These are phyloP conservation scores for Pseudevernia furfuracea DNA, from an alignment of 495 filamentous ascomycete species.

Conservation along the genomic window DNA sequence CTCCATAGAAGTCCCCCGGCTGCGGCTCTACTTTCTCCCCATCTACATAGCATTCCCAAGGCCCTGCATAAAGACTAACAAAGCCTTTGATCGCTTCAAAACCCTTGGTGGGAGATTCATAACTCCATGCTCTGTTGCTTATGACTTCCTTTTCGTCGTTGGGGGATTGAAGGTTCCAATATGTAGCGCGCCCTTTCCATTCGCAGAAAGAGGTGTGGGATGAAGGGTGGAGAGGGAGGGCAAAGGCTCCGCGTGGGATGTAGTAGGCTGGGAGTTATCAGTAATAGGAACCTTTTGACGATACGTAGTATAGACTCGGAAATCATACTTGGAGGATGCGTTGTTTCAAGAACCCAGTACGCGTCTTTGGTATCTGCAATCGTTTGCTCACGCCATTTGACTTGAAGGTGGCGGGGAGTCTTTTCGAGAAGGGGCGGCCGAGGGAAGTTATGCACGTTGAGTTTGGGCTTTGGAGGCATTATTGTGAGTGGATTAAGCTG, in stretches of 20 bases:
- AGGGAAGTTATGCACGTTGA: constrained; percentile 51
- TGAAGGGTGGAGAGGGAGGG: constrained; percentile 38
- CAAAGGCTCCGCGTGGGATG: constrained; percentile 41
- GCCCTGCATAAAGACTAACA: constrained; percentile 46
- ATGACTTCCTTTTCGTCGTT: constrained; percentile 32
- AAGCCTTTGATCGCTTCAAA: constrained; percentile 45
- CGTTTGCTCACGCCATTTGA: constrained; percentile 43
- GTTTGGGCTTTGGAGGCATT: constrained; percentile 41
- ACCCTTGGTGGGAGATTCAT: constrained; percentile 41
- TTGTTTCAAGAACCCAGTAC: constrained; percentile 54
- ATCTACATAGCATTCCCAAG: constrained; percentile 54
- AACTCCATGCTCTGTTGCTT: constrained; percentile 47
- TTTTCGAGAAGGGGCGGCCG: constrained; percentile 49
- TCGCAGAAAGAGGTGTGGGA: constrained; percentile 45
- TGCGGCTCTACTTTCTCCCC: constrained; percentile 50
- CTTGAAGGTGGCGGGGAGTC: constrained; percentile 41
- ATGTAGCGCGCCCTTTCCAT: constrained; percentile 50
- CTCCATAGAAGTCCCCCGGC: constrained; percentile 53
- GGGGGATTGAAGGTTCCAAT: constrained; percentile 37
- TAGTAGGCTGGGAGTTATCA: constrained; percentile 44
- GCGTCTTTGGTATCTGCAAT: constrained; percentile 49
- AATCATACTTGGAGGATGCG: constrained; percentile 46
- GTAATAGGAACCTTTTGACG: not conserved
- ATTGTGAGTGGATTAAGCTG: not conserved
- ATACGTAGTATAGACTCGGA: not conserved